Conservation (phyloP, 371 early-diverging fungal species). For the Apophysomyces ossiformis region DNA sequence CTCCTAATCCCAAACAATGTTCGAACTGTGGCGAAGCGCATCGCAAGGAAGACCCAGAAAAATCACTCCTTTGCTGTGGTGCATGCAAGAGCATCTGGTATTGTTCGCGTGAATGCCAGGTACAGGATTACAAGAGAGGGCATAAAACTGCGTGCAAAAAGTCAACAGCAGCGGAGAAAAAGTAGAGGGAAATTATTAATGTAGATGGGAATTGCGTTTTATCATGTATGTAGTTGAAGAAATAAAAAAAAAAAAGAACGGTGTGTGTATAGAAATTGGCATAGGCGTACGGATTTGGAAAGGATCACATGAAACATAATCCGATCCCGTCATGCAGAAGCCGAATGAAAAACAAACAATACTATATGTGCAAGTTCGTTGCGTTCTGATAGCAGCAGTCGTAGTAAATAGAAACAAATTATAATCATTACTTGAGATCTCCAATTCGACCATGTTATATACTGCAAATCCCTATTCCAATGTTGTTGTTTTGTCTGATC, state of each 20-base stretch:
- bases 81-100: constrained; percentile 68
- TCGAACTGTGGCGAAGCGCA: constrained; percentile 59
- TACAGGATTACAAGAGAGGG: constrained; percentile 53
- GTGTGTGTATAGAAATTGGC: too few species aligned
- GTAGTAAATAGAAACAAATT: too few species aligned
- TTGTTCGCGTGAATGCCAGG: constrained; percentile 68
- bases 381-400: not conserved
- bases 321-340: too few species aligned
- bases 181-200: not conserved
- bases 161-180: constrained; percentile 9
- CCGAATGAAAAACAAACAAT: too few species aligned
- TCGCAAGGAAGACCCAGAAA: constrained; percentile 53
- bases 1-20: constrained; percentile 50
- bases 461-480: too few species aligned
- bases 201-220: not conserved
- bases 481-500: too few species aligned
- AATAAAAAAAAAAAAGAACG: not conserved
- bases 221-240: constrained; percentile 3
- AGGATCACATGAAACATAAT: too few species aligned
- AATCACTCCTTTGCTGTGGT: constrained; percentile 62
- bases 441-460: not conserved
- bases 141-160: constrained; percentile 60
- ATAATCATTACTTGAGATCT: not conserved
- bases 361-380: not conserved
- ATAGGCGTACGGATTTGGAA: too few species aligned